These are phyloP conservation scores for Beta lomatogona DNA, from an alignment of 179 eudicot genomes.

Conservation along the genomic window DNA sequence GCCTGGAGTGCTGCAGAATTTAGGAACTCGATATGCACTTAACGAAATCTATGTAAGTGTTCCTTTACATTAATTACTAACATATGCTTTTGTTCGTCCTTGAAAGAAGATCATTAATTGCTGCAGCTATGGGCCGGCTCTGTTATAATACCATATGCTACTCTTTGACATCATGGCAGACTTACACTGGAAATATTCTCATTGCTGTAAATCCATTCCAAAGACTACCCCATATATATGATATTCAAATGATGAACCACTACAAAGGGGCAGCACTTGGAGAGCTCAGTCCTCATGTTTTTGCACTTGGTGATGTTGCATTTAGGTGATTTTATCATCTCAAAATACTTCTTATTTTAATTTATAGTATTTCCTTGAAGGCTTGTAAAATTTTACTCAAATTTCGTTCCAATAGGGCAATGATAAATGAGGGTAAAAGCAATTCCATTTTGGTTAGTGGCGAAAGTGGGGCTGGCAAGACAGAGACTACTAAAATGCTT, in stretches of 20 bases:
- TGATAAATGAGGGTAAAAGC: conserved; percentile 88
- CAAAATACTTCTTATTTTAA: not conserved
- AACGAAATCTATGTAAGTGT: conserved; percentile 86
- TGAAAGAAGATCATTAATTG: conserved; percentile 40
- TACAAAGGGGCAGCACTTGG: conserved; percentile 93
- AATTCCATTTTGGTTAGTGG: conserved; percentile 95
- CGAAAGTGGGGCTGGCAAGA: conserved; percentile 98
- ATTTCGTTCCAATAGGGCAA: conserved; percentile 58
- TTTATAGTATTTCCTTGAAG: conserved; percentile 15
- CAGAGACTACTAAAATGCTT: conserved; percentile 98
- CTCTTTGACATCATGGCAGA: conserved; percentile 73
- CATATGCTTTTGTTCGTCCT: conserved; percentile 22
- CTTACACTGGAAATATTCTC: conserved; percentile 94
- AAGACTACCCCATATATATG: conserved; percentile 86
- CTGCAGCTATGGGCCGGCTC: conserved; percentile 42
- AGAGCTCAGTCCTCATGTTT: conserved; percentile 93
- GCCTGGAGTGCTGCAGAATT: conserved; percentile 93
- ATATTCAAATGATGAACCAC: conserved; percentile 83
- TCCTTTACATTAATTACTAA: conserved; percentile 17
- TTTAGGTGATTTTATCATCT: conserved; percentile 57
- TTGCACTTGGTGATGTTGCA: conserved; percentile 90
- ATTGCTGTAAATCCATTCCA: conserved; percentile 97
- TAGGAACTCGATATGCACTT: conserved; percentile 74
- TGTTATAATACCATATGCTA: conserved; percentile 51
- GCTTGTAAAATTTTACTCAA: conserved; percentile 13